Evolutionary conservation across 768 basidiomycete species (phyloP), one percentile per base, ranked within the genome.

Genomic region (Rhizopogon vinicolor): DNA sequence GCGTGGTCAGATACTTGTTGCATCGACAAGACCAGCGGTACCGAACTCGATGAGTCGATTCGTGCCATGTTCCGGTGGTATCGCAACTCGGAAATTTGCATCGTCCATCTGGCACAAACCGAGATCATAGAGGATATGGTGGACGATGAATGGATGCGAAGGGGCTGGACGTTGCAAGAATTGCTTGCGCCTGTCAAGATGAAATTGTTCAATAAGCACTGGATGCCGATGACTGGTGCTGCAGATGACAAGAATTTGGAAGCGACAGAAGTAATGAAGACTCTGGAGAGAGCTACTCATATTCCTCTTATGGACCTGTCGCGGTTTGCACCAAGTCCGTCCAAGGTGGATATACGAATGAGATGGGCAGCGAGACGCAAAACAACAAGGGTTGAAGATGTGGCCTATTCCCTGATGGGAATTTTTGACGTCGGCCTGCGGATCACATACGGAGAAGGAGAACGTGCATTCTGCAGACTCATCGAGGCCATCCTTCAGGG

Each of bases 41-140:
- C 57, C 6, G 59, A 60, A 31, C 52, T 58, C 28, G 42, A 44
- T 3, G 59, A 60, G 35, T 53, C 59, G 28, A 54, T 60, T 18
- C 42, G 46, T 14, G 54, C 59, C n/a, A 60, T 60, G 59, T 60
- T 54, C 40, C 13, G n/a, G 31, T 60, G 59, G 59, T 60, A 60
- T 41, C 41, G 53, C 10, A 54, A 54, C 22, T 39, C 59, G 2
- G 14, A 58, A 19, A 40, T 60, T 35, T 60, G 59, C 48, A 18
- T 51, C 25, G 44, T 51, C 5, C 50, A 59, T 48, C 35, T 59
- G 0, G 37, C 48, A 12, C 35, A 37, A 37, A 13, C 13, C 35
- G 12, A 37, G 4, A 37, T 13, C 35, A 13, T 37, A 12, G 13
- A 37, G 35, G 35, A 37, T 13, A 37, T 37, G 12, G 12, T 13